Evolutionary conservation across 208 protist species (phyloP), one percentile per base, ranked within the genome.

Genomic region (Plasmodiophora brassicae): DNA sequence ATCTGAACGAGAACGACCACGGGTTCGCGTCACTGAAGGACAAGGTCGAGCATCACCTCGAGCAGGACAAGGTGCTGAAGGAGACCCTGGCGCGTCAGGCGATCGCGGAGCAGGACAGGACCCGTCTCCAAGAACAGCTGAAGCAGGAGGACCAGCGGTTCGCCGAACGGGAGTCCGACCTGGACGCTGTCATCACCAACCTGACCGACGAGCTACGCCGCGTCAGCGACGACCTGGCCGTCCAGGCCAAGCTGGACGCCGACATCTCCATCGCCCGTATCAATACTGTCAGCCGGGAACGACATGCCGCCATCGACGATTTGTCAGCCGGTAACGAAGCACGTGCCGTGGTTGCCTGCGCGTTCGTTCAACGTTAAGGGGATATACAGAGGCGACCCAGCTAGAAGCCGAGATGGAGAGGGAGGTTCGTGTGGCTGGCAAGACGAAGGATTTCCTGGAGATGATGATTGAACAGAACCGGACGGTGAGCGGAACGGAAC

Each of bases 361-460:
- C 50, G 20, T 28, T 25, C 25, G 50, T 57, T 57, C 25, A 25
- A 57, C 25, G 50, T 57, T n/a, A n/a, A n/a, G n/a, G n/a, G n/a
- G n/a, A n/a, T n/a, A n/a, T n/a, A n/a, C 41, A 78, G 65, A 78
- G n/a, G 41, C 41, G 32, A 38, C 65, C 5, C 5, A 78, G 5
- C 5, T 5, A 8, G n/a, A 78, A 5, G 65, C 65, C 65, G 65
- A 78, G 10, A 78, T 5, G 32, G 65, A 78, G n/a, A n/a, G 65
- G n/a, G 65, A 78, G n/a, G 65, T 8, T n/a, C 32, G 41, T 44
- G 65, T 78, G 10, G 5, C 65, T 8, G 65, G 14, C 5, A 5
- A 78, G 65, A 36, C 65, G 65, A 78, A 78, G 41, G 65, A 78
- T 5, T 78, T 78, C 41, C 65, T 78, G 65, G 65, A 78, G n/a